These are phyloP conservation scores for Cytospora leucostoma DNA, from an alignment of 2,329 filamentous ascomycete genomes.

Conservation along the genomic window DNA sequence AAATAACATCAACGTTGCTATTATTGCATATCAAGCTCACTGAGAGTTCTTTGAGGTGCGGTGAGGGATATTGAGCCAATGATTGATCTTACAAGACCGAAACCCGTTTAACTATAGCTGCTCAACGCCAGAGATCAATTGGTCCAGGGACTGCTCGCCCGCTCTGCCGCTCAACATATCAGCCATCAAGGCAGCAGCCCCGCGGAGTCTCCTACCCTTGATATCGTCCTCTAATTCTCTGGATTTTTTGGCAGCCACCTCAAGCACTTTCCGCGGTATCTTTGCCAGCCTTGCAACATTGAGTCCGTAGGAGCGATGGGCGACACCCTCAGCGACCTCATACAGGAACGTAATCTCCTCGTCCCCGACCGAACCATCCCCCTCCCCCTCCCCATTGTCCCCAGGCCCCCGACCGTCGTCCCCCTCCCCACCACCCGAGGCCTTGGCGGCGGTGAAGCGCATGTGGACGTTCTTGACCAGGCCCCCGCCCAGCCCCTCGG, in stretches of 20 bases:
- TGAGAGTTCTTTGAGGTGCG: background rate
- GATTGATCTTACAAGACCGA: background rate
- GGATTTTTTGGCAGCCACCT: slow-evolving; percentile 78
- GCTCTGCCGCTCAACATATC: slow-evolving; percentile 42
- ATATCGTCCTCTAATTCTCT: slow-evolving; percentile 76
- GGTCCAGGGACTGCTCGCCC: slow-evolving; percentile 48
- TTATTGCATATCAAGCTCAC: background rate
- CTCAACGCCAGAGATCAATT: slow-evolving; percentile 58
- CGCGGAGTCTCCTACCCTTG: slow-evolving; percentile 60
- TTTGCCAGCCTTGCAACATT: slow-evolving; percentile 89
- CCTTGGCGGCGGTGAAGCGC: slow-evolving; percentile 65
- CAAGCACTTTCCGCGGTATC: slow-evolving; percentile 74
- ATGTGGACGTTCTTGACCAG: slow-evolving; percentile 88
- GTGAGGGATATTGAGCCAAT: background rate
- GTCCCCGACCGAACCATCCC: slow-evolving; percentile 48
- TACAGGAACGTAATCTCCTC: slow-evolving; percentile 93
- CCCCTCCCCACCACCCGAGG: background rate
- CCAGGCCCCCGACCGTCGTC: background rate
- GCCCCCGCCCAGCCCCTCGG: slow-evolving; percentile 63
- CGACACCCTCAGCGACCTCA: slow-evolving; percentile 86
- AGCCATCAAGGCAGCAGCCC: slow-evolving; percentile 45
- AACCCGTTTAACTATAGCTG: slow-evolving; percentile 43
- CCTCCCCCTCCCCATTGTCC: slow-evolving; percentile 33
- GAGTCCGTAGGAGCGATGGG: slow-evolving; percentile 89
- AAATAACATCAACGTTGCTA: background rate